Conservation (phyloP, 1,139 yeast species). For the Blastobotrys persicus region DNA sequence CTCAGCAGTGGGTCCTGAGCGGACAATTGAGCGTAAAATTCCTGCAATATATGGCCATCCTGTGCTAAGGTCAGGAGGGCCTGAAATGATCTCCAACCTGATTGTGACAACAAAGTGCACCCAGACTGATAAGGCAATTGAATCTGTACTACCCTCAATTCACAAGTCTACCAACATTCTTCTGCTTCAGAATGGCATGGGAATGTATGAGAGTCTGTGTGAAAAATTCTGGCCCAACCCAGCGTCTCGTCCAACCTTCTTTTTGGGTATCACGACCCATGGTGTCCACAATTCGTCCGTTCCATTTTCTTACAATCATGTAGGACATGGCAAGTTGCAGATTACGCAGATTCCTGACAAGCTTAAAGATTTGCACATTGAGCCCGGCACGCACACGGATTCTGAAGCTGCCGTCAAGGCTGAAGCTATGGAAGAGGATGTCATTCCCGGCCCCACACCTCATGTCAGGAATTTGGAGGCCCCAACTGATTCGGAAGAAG, state of each 20-base stretch:
- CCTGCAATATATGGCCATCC: constrained; percentile 19
- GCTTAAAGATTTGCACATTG: constrained; percentile 5
- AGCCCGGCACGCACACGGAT: constrained; percentile 15
- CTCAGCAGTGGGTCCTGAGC: constrained; percentile 14
- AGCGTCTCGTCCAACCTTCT: constrained; percentile 51
- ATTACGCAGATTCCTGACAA: constrained; percentile 34
- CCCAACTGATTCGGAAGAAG: constrained; percentile 24
- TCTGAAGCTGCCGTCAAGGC: constrained; percentile 24
- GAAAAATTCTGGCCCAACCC: constrained; percentile 54
- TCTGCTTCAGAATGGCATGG: constrained; percentile 78
- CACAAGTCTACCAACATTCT: constrained; percentile 51
- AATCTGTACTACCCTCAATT: constrained; percentile 45
- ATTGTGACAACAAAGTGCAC: constrained; percentile 65
- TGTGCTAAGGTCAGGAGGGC: constrained; percentile 8
- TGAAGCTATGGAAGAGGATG: constrained; percentile 13
- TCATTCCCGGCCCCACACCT: constrained; percentile 3
- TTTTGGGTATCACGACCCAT: constrained; percentile 77
- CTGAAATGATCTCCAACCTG: constrained; percentile 47
- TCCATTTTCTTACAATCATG: constrained; percentile 51
- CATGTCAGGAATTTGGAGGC: constrained; percentile 1
- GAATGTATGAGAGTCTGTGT: constrained; percentile 55
- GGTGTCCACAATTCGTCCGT: constrained; percentile 56
- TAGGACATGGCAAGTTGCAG: constrained; percentile 61
- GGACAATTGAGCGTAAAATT: constrained; percentile 18
- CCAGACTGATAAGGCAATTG: constrained; percentile 50